Conservation (phyloP, 805 yeast genomes). For the Torulaspora delbrueckii region DNA sequence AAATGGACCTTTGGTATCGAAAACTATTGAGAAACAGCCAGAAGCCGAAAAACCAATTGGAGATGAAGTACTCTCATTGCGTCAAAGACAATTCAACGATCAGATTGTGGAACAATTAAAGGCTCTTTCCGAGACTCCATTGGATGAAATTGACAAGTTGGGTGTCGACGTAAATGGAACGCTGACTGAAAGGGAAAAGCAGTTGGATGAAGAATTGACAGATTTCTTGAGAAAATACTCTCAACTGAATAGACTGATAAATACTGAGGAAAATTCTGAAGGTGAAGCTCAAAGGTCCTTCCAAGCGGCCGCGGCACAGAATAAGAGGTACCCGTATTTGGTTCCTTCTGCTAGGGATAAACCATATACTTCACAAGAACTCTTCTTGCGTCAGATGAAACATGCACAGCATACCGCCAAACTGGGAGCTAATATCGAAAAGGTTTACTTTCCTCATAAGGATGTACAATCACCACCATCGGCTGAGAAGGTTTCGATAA, state of each 20-base stretch:
- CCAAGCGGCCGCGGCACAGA: constrained; percentile 7
- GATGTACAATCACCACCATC: constrained; percentile 57
- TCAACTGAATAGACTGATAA: constrained; percentile 18
- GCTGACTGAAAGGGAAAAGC: constrained; percentile 27
- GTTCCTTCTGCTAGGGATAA: constrained; percentile 54
- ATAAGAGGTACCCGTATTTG: constrained; percentile 46
- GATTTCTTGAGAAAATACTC: constrained; percentile 29
- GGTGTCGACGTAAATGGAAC: constrained; percentile 14
- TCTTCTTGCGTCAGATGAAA: constrained; percentile 65
- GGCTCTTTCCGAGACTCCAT: constrained; percentile 16
- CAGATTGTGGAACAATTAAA: constrained; percentile 21
- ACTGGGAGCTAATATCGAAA: constrained; percentile 58
- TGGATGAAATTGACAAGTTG: constrained; percentile 16
- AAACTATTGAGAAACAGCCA: neutral
- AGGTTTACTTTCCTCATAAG: constrained; percentile 65
- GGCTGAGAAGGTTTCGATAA: constrained; percentile 54
- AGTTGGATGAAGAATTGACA: constrained; percentile 30
- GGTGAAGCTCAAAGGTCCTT: constrained; percentile 1
- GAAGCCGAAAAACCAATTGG: constrained; percentile 5
- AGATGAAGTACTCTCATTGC: constrained; percentile 24
- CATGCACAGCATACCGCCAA: constrained; percentile 50
- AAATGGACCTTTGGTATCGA: neutral
- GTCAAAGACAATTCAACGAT: constrained; percentile 28
- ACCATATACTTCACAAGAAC: constrained; percentile 73
- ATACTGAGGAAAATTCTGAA: constrained; percentile 13